Percentiles rank a stretch among this genome's conserved stretches.
Conservation (phyloP, 768 basidiomycete species). For the Sarcodon sp. region DNA sequence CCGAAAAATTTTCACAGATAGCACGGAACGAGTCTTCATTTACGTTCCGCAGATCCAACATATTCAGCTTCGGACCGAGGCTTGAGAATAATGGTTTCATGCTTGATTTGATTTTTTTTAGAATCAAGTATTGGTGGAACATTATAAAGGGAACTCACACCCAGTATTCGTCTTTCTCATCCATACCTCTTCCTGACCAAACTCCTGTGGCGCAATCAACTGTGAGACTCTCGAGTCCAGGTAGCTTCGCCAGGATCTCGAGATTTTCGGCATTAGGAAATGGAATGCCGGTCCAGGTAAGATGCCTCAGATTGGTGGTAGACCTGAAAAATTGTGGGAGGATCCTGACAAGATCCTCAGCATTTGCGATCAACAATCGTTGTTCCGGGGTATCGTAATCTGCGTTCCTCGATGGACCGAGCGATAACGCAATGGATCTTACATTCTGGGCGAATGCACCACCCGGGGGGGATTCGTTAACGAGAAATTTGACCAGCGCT, state of each 20-base stretch:
- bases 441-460: neutral
- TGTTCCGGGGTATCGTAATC: neutral
- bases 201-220: neutral
- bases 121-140: neutral
- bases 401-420: neutral
- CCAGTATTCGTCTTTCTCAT: neutral
- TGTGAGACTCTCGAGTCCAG: neutral
- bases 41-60: neutral
- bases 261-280: neutral
- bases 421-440: neutral
- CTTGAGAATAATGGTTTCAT: neutral
- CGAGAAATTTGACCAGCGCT: neutral
- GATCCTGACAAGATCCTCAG: neutral
- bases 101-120: neutral
- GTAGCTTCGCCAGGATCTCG: neutral
- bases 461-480: neutral
- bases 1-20: neutral
- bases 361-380: neutral
- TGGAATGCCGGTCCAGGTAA: neutral
- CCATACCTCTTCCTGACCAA: neutral
- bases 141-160: neutral
- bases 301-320: neutral
- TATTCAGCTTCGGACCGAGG: neutral
- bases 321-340: neutral
- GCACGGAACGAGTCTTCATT: neutral